Percentiles rank a stretch among this genome's conserved stretches.
These are phyloP conservation scores for Candida hispaniensis DNA, from an alignment of 805 yeast species.

Conservation along the genomic window DNA sequence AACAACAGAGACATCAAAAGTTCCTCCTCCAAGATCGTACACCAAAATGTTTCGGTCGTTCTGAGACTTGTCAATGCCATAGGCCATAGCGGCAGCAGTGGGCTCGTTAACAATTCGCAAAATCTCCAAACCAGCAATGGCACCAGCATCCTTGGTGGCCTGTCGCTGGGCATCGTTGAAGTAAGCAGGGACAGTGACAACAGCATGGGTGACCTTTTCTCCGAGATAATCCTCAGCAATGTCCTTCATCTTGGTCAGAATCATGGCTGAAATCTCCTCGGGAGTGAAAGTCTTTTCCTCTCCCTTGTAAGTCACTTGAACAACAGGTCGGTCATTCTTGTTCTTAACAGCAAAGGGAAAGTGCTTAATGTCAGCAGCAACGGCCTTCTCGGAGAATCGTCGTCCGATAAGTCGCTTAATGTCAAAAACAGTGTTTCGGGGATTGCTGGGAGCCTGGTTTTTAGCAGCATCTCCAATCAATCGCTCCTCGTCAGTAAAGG, in stretches of 20 bases:
- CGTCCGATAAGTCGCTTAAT: conserved; percentile 87
- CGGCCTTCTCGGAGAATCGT: conserved; percentile 64
- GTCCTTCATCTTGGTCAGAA: conserved; percentile 81
- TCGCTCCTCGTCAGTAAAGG: conserved; percentile 85
- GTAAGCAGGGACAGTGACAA: conserved; percentile 87
- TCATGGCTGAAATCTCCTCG: conserved; percentile 89
- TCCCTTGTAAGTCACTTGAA: conserved; percentile 63
- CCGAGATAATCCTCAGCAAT: conserved; percentile 90
- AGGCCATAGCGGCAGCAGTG: conserved; percentile 96
- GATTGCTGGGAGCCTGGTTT: conserved; percentile 88
- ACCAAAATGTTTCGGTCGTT: conserved; percentile 85
- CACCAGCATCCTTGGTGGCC: conserved; percentile 89
- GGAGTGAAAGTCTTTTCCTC: conserved; percentile 74
- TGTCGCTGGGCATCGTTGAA: conserved; percentile 91
- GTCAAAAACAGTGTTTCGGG: conserved; percentile 77
- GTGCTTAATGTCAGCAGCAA: conserved; percentile 72
- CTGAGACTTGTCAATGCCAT: conserved; percentile 72
- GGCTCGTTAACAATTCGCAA: conserved; percentile 88
- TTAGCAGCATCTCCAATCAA: conserved; percentile 94
- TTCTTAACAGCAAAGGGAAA: conserved; percentile 65
- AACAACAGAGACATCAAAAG: conserved; percentile 82
- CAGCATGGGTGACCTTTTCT: conserved; percentile 74
- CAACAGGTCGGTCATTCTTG: conserved; percentile 72
- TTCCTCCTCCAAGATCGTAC: conserved; percentile 96
- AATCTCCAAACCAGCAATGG: conserved; percentile 80